Evolutionary conservation across 331 rosid genomes (phyloP).

Genomic region (Acacia concinna): DNA sequence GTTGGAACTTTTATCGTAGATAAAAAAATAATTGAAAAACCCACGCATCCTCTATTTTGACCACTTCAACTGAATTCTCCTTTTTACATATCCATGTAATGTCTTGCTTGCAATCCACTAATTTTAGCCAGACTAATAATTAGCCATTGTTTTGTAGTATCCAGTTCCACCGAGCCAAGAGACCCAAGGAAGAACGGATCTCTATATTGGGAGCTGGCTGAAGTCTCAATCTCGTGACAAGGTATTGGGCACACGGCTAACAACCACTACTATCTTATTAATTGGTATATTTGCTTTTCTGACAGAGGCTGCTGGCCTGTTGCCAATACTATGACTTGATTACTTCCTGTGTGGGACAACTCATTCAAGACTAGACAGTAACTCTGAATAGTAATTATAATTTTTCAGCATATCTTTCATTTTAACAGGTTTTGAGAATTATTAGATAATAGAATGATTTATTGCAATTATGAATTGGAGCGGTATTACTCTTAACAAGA

Average conservation of each 20-base stretch:
- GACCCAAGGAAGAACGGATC: conserved; percentile 83
- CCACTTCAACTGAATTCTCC: background rate
- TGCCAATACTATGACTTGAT: background rate
- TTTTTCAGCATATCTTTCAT: conserved; percentile 3
- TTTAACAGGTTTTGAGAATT: conserved; percentile 8
- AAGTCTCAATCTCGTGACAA: conserved; percentile 78
- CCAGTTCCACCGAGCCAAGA: conserved; percentile 84
- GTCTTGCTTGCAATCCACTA: background rate
- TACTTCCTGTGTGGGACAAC: background rate
- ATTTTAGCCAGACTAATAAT: background rate
- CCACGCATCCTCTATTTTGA: background rate
- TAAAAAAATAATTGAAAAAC: background rate
- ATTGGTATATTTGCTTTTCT: conserved; percentile 2
- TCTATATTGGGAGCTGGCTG: conserved; percentile 76
- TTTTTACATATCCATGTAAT: conserved; percentile 2
- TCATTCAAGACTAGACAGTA: background rate
- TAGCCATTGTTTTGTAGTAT: conserved; percentile 53
- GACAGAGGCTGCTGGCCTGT: background rate
- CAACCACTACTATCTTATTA: conserved; percentile 17
- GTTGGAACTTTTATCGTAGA: background rate
- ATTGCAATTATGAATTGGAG: conserved; percentile 20
- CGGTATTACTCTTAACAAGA: background rate
- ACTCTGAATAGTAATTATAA: background rate
- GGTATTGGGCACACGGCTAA: conserved; percentile 43
- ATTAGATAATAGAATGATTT: background rate